Evolutionary conservation across 176 grass and related monocot genomes (phyloP), one percentile per base, ranked within the genome.

Genomic region (Oryza brachyantha): DNA sequence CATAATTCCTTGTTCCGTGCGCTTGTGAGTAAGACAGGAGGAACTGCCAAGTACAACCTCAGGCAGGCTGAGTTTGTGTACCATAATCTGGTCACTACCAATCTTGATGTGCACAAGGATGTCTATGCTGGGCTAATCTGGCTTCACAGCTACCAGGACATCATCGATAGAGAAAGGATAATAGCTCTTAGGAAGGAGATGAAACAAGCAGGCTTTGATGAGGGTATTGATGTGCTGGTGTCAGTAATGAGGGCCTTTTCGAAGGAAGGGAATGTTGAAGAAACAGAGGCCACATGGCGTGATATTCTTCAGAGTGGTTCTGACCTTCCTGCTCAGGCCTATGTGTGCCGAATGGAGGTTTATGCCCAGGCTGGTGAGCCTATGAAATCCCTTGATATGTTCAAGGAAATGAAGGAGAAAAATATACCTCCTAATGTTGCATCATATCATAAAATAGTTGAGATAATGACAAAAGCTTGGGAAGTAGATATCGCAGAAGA

Each of bases 71-170:
- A 99, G 36, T 91, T 94, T 78, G 55, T 99, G 37, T 89, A 89
- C 80, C 92, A 99, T 67, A 95, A 99, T 89, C 67, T 99, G 35
- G 87, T 87, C 29, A 91, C 96, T 29, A 82, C 80, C 62, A 81
- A 94, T 77, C 77, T 94, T 75, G 66, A 80, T 8, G 76, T 95
- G 64, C 85, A 77, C 83, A 88, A 87, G 88, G 92, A 99, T 76
- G 76, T 95, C 29, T 91, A 91, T 81, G 83, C 78, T 29, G 96
- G 96, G 16, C 89, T 99, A 38, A 91, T 99, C 68, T 99, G 96
- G 96, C 86, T 99, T 48, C 96, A 95, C 67, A 99, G 96, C 79
- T 99, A 94, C 36, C 96, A 99, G 87, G 92, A 99, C 83, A 69
- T 76, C 22, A 93, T 99, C 50, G 90, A 99, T 77, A 87, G 54